Conservation (phyloP, 2,329 filamentous ascomycete species). For the Anisogramma anomala region DNA sequence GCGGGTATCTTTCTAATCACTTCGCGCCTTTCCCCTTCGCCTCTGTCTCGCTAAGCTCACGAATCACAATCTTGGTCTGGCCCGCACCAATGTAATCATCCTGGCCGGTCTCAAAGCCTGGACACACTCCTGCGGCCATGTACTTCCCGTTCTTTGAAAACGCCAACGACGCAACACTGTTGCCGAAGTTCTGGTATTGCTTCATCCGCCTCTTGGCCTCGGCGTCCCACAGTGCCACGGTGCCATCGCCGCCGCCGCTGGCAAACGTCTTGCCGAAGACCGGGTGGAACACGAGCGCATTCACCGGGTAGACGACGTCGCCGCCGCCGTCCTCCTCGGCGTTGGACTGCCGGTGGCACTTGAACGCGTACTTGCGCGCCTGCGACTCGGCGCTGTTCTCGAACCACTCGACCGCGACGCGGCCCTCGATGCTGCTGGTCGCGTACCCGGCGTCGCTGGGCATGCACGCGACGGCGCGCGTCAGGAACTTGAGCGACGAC, state of each 20-base stretch:
- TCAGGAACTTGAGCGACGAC: conserved; percentile 92
- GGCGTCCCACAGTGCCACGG: conserved; percentile 88
- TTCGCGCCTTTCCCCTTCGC: conserved; percentile 75
- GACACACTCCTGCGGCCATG: conserved; percentile 70
- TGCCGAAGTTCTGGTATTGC: conserved; percentile 75
- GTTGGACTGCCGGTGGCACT: conserved; percentile 77
- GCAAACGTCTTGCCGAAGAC: conserved; percentile 67
- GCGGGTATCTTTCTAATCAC: conserved; percentile 23
- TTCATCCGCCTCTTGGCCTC: conserved; percentile 80
- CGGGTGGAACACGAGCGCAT: conserved; percentile 80
- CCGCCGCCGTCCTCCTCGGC: conserved; percentile 49
- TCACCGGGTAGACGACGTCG: conserved; percentile 85
- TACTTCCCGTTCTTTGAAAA: conserved; percentile 70
- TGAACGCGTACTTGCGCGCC: conserved; percentile 94
- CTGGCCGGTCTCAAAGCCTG: conserved; percentile 78
- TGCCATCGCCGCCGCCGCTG: conserved; percentile 78
- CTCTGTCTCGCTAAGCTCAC: conserved; percentile 78
- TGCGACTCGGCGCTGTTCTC: conserved; percentile 76
- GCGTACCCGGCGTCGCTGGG: conserved; percentile 92
- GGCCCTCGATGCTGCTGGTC: conserved; percentile 82
- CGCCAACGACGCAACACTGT: conserved; percentile 64
- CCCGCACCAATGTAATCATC: conserved; percentile 66
- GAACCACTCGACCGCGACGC: conserved; percentile 96
- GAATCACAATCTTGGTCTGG: conserved; percentile 63
- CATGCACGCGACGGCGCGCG: conserved; percentile 88